Evolutionary conservation across 202 grass and related monocot genomes (phyloP).

Genomic region (Dendrocalamus latiflorus): DNA sequence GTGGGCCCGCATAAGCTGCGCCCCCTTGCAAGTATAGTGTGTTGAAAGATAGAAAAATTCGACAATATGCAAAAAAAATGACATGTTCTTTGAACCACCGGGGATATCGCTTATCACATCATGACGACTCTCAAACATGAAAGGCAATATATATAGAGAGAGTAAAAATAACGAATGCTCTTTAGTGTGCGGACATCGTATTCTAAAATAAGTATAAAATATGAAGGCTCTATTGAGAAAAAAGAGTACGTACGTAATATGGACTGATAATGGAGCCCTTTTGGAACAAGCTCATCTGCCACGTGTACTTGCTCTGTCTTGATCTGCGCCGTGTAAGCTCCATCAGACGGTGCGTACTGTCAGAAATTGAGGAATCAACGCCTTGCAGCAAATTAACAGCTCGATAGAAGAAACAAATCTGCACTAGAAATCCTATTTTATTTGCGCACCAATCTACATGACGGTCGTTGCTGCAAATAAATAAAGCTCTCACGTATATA

Average conservation of each 20-base stretch:
- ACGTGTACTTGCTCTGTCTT: not conserved
- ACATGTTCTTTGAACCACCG: too few species aligned
- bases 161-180: too few species aligned
- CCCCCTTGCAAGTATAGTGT: not conserved
- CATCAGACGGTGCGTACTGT: not conserved
- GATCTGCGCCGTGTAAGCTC: not conserved
- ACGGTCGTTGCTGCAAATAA: not conserved
- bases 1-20: not conserved
- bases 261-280: not conserved
- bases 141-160: too few species aligned
- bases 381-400: too few species aligned
- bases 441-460: not conserved
- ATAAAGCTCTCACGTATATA: not conserved
- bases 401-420: not conserved
- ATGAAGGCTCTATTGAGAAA: too few species aligned
- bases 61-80: not conserved
- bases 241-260: not conserved
- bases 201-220: too few species aligned
- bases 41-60: not conserved
- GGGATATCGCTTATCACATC: too few species aligned
- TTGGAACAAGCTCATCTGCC: not conserved
- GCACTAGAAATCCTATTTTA: too few species aligned
- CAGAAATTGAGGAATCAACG: not conserved
- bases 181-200: too few species aligned
- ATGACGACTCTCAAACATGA: too few species aligned